Conservation (phyloP, 2,329 filamentous ascomycete genomes). For the Aspergillus quadrilineatus region DNA sequence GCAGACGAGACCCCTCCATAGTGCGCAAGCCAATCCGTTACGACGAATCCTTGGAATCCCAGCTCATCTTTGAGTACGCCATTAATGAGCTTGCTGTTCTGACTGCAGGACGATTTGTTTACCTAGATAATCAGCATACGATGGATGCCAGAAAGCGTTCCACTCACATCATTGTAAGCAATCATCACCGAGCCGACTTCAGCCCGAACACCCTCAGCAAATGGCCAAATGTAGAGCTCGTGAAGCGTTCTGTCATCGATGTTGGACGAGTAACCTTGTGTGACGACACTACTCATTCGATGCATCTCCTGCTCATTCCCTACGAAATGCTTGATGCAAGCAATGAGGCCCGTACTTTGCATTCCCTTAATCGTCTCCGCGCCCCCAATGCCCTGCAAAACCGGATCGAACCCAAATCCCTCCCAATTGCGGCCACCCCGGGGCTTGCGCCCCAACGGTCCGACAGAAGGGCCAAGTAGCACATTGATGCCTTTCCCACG, state of each 20-base stretch:
- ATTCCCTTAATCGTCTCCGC: constrained; percentile 57
- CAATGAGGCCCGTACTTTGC: constrained; percentile 57
- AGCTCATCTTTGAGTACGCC: constrained; percentile 71
- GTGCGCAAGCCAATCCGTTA: constrained; percentile 69
- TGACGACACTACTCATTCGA: constrained; percentile 49
- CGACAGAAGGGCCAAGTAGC: constrained; percentile 68
- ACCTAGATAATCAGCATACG: constrained; percentile 41
- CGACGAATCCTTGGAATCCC: constrained; percentile 69
- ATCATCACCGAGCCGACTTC: constrained; percentile 50
- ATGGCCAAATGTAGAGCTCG: constrained; percentile 50
- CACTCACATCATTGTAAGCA: constrained; percentile 43
- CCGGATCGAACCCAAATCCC: constrained; percentile 68
- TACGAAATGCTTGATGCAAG: constrained; percentile 59
- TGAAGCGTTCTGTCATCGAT: constrained; percentile 53
- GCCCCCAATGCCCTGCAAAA: constrained; percentile 57
- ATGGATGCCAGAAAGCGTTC: not conserved
- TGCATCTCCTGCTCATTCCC: constrained; percentile 49
- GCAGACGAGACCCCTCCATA: constrained; percentile 60
- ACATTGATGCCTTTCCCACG: constrained; percentile 72
- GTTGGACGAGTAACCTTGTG: constrained; percentile 47
- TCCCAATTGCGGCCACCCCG: constrained; percentile 75
- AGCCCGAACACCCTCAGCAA: constrained; percentile 50
- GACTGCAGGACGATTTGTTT: constrained; percentile 65
- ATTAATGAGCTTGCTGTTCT: constrained; percentile 68
- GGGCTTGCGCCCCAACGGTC: constrained; percentile 69